Evolutionary conservation across 2,329 filamentous ascomycete species (phyloP), one percentile per base, ranked within the genome.

Genomic region (Xylariaceae sp.): DNA sequence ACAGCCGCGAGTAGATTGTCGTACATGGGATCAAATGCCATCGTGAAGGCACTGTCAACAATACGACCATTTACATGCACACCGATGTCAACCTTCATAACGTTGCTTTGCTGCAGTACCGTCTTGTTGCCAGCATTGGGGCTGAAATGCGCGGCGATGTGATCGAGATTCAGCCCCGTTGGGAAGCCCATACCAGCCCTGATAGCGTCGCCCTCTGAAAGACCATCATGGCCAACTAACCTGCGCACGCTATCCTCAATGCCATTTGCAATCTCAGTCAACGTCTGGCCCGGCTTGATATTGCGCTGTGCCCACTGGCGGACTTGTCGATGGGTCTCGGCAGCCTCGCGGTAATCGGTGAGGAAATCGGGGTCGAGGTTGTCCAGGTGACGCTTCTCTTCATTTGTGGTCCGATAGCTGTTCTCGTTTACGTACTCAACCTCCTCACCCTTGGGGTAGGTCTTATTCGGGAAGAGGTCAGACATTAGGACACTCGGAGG

Each of bases 281-380:
- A 75, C 6, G 81, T 83, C 79, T 91, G 86, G 41, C 91, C 91
- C 0, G 91, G 91, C 77, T 88, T 88, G 68, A 94, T 89, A 67
- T 81, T 86, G 70, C 87, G 86, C 73, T 91, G 86, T 3, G 89
- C 90, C 81, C 89, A 92, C 71, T 91, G 86, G 44, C 91, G 86
- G 52, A 94, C 91, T 70, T 95, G 89, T 51, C 91, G 85, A 72
- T 96, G 91, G n/a, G 91, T 84, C 74, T 95, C 91, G n/a, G 91
- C 89, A 40, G 85, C 91, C 65, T 92, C 83, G 57, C 91, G 86
- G 71, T 92, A 95, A 67, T 95, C 91, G 56, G 81, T 79, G 46
- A 95, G 74, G 75, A 91, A 92, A 59, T 92, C 87, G 63, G 83
- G 85, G 72, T 91, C 88, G 77, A 91, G 84, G 66, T 88, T 88